phyloP scores from a whole-genome alignment of 164 flowering plant genomes.

The Dillenia suffruticosa region DNA sequence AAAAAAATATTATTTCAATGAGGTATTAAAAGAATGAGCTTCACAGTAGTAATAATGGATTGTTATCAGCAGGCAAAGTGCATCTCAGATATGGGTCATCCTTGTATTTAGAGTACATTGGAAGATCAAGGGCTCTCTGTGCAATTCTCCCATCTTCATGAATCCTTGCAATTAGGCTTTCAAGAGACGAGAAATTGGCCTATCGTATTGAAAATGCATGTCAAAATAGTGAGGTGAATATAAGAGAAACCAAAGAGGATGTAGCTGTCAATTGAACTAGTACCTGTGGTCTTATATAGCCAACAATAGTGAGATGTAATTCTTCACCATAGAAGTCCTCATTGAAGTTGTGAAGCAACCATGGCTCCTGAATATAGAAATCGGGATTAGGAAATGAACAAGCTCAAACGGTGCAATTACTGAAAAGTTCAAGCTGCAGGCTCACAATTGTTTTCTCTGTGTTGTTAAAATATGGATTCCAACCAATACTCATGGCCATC shows the following conservation, averaged over 20 bases:
- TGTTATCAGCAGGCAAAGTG: constrained; percentile 2
- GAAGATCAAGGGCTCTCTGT: constrained; percentile 84
- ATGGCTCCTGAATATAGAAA: constrained; percentile 67
- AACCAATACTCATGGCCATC: constrained; percentile 98
- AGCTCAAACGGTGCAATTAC: not conserved
- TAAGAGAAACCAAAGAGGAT: not conserved
- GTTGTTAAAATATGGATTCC: constrained; percentile 95
- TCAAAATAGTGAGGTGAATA: not conserved
- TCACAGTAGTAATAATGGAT: no score
- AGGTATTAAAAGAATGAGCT: no score
- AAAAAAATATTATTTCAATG: no score
- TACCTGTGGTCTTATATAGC: constrained; percentile 94
- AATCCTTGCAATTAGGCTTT: constrained; percentile 64
- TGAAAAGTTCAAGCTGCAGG: constrained; percentile 2
- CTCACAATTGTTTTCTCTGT: constrained; percentile 87
- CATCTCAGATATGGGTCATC: constrained; percentile 45
- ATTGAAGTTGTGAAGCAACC: constrained; percentile 88
- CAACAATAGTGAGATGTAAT: constrained; percentile 69
- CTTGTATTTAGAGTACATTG: constrained; percentile 48
- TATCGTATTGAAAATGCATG: constrained; percentile 21
- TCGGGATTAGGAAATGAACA: constrained; percentile 2
- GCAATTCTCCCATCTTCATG: constrained; percentile 71
- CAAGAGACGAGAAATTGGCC: constrained; percentile 79
- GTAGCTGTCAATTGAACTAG: not conserved
- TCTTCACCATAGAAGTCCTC: constrained; percentile 95